Evolutionary conservation across 2,329 filamentous ascomycete genomes (phyloP), one percentile per base, ranked within the genome.

Genomic region (Cladosporium halotolerans): DNA sequence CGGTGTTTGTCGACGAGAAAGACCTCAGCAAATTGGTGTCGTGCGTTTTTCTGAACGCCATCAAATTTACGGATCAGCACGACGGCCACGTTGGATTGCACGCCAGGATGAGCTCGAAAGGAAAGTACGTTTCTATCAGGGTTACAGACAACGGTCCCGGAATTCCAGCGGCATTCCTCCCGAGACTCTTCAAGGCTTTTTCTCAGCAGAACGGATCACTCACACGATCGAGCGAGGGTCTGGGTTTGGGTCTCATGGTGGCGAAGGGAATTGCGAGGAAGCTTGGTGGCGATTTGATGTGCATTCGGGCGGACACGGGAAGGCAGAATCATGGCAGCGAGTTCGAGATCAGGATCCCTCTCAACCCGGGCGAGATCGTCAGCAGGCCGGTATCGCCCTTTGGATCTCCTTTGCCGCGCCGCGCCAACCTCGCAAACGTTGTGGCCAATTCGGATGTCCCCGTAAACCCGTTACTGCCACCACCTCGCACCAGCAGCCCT

Each of bases 231-330:
- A 84, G 79, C 63, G 85, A 88, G 66, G 85, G 85, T 0, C 72
- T 88, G 3, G 85, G 85, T 0, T 72, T 88, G 6, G 84, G 85
- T 28, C 70, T 88, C 9, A 76, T 88, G 63, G 85, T 88, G n/a
- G 85, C 84, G 1, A 88, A 87, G 68, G 84, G 84, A 3, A 74
- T 87, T 43, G 82, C 84, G 4, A 76, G 84, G 51, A 85, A 83
- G 64, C 78, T 88, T 53, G 83, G 84, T 23, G 85, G 85, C 13
- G 84, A 88, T 66, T 70, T 88, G 16, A 77, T 79, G 48, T 82
- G 84, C 59, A 76, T 83, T 40, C 76, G 78, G 46, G 85, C 85
- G 4, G 79, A 81, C 32, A 84, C 82, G 0, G 72, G 76, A 8
- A 83, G 83, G 0, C 77, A 81, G 9, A 68, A 74, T 32, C 79